Evolutionary conservation across 1,284 basidiomycete species (phyloP).

Genomic region (Leccinum ponderosum): DNA sequence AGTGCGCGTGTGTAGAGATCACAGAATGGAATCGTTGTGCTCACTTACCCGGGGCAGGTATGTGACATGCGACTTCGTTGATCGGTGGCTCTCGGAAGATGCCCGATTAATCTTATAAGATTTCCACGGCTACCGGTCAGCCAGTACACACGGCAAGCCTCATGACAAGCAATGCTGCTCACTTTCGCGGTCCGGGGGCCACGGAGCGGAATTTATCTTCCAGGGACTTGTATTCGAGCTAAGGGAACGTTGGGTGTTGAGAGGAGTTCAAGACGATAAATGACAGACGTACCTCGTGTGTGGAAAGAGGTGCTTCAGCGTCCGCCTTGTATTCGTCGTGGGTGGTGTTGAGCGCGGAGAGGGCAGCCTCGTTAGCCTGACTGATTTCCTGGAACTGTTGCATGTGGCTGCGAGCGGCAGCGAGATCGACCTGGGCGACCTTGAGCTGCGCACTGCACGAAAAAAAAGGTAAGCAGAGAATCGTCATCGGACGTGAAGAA

Average conservation of each 20-base stretch:
- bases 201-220: constrained; percentile 60
- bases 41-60: too few relatives aligned
- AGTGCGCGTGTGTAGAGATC: too few relatives aligned
- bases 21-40: too few relatives aligned
- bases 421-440: constrained; percentile 72
- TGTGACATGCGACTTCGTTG: too few relatives aligned
- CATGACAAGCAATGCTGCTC: too few relatives aligned
- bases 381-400: constrained; percentile 86
- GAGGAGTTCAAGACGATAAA: constrained; percentile 1
- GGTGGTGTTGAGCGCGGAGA: constrained; percentile 67
- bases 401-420: constrained; percentile 68
- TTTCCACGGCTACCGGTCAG: too few relatives aligned
- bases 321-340: constrained; percentile 78
- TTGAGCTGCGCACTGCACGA: constrained; percentile 67
- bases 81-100: too few relatives aligned
- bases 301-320: constrained; percentile 64
- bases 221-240: constrained; percentile 70
- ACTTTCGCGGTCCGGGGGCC: too few relatives aligned
- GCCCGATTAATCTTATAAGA: too few relatives aligned
- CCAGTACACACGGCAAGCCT: too few relatives aligned
- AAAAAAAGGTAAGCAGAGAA: constrained; percentile 7
- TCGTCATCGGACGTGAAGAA: neutral
- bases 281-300: constrained; percentile 56
- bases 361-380: constrained; percentile 76
- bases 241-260: neutral